Evolutionary conservation across 768 basidiomycete species (phyloP).

Genomic region (Podaxis sp.): DNA sequence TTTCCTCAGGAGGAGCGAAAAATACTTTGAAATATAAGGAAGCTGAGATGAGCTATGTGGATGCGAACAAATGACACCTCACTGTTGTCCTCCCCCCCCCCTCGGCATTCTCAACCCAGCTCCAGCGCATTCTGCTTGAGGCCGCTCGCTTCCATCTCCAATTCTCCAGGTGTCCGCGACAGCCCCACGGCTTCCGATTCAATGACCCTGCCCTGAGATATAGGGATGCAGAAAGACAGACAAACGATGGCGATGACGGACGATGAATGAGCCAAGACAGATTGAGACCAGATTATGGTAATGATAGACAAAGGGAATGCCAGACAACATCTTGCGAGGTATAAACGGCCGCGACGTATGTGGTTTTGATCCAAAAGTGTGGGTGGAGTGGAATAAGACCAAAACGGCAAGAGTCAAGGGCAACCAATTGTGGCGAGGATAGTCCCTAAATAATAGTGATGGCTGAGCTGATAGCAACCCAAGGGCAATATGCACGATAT

Average conservation of each 20-base stretch:
- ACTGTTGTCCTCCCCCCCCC: neutral
- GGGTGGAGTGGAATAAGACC: neutral
- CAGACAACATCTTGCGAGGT: neutral
- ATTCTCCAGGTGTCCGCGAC: neutral
- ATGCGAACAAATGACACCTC: neutral
- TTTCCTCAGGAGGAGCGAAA: neutral
- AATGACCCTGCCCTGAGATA: neutral
- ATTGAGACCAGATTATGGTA: neutral
- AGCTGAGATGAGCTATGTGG: neutral
- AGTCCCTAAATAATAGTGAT: neutral
- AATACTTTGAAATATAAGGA: neutral
- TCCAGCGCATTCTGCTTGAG: no score
- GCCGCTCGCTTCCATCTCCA: neutral
- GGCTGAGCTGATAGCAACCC: neutral
- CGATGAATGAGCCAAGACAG: neutral
- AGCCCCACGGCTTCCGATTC: neutral
- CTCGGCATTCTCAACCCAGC: neutral
- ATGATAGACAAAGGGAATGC: neutral
- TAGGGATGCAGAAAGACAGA: neutral
- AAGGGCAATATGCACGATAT: neutral
- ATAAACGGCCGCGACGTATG: neutral
- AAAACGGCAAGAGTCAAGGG: neutral
- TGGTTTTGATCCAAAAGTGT: neutral
- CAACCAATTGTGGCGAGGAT: neutral
- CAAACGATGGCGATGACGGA: neutral